phyloP scores from a whole-genome alignment of 192 early-diverging fungal species.

The Gigaspora rosea region DNA sequence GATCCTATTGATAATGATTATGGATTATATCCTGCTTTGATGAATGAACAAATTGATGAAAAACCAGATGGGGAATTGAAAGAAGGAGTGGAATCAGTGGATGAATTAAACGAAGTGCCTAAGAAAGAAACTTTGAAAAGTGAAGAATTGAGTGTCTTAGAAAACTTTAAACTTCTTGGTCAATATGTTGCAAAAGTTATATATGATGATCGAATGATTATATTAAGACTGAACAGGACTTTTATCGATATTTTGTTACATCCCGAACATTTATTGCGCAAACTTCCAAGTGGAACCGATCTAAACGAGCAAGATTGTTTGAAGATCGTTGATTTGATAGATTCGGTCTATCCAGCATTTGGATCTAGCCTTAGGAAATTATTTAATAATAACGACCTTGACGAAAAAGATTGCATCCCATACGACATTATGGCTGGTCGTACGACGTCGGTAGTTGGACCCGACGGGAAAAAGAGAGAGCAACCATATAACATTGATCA shows the following conservation, averaged over 20 bases:
- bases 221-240: slow-evolving; percentile 37
- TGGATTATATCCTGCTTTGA: background rate
- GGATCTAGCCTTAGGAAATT: background rate
- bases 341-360: background rate
- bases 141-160: slow-evolving; percentile 27
- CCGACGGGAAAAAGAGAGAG: background rate
- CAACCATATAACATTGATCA: background rate
- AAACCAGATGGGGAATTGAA: slow-evolving; percentile 50
- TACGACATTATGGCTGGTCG: background rate
- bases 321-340: background rate
- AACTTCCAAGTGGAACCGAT: background rate
- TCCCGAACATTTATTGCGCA: background rate
- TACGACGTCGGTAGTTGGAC: background rate
- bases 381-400: background rate
- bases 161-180: slow-evolving; percentile 72
- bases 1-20: background rate
- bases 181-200: slow-evolving; percentile 88
- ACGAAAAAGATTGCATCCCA: background rate
- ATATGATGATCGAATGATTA: slow-evolving; percentile 83
- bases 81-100: too few relatives aligned
- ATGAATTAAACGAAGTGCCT: too few relatives aligned
- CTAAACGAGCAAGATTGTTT: background rate
- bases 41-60: slow-evolving; percentile 43
- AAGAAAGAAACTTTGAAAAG: slow-evolving; percentile 47
- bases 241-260: background rate